phyloP scores from a whole-genome alignment of 129 eudicot genomes.

The Flaveria bidentis region DNA sequence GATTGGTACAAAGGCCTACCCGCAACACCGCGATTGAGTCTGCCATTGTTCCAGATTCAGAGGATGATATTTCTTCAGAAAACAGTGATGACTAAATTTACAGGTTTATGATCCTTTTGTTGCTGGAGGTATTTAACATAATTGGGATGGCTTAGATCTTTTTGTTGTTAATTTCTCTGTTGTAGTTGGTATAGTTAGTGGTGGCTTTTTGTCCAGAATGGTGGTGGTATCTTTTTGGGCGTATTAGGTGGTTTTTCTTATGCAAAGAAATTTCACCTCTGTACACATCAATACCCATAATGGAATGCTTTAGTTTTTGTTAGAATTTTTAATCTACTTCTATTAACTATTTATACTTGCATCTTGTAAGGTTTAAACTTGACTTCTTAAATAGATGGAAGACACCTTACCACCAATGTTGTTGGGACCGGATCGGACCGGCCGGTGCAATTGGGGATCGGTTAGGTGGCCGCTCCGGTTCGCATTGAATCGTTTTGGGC shows the following conservation, averaged over 20 bases:
- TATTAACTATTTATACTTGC: too few relatives aligned
- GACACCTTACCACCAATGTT: too few relatives aligned
- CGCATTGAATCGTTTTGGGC: too few relatives aligned
- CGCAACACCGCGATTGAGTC: constrained; percentile 53
- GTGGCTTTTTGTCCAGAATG: background rate
- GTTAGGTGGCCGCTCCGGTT: too few relatives aligned
- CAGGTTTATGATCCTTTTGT: background rate
- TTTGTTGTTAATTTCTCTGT: constrained; percentile 2
- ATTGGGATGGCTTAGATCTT: constrained; percentile 1
- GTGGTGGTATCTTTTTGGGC: constrained; percentile 14
- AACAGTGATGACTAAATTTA: constrained; percentile 4
- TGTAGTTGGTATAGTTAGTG: constrained; percentile 13
- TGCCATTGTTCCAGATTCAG: constrained; percentile 56
- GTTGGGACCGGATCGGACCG: too few relatives aligned
- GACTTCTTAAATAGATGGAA: too few relatives aligned
- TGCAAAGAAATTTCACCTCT: background rate
- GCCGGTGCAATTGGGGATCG: too few relatives aligned
- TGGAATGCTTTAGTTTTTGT: too few relatives aligned
- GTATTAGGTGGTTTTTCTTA: constrained; percentile 2
- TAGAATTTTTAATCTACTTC: too few relatives aligned
- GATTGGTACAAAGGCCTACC: constrained; percentile 56
- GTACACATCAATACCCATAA: background rate
- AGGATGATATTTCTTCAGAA: constrained; percentile 37
- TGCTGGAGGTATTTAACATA: constrained; percentile 1
- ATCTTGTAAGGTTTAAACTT: too few relatives aligned